These are phyloP conservation scores for Barnettozyma botsteinii DNA, from an alignment of 805 yeast genomes.

Conservation along the genomic window DNA sequence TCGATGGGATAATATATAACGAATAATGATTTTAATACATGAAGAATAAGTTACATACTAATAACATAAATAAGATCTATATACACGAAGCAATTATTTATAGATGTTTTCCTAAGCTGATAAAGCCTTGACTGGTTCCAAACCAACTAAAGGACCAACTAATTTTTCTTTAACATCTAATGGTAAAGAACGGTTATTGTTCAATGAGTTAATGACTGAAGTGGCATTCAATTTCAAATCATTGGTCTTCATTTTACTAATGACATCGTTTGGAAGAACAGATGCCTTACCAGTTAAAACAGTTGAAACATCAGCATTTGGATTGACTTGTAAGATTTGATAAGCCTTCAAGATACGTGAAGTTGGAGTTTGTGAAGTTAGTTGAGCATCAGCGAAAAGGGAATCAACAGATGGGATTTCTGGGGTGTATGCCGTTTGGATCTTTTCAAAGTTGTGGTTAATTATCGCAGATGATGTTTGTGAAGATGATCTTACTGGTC, in stretches of 20 bases:
- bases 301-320: slow-evolving; percentile 14
- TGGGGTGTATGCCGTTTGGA: slow-evolving; percentile 18
- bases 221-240: slow-evolving; percentile 21
- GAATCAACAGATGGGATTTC: slow-evolving; percentile 15
- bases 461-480: background rate
- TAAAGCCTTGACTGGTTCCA: slow-evolving; percentile 23
- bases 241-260: slow-evolving; percentile 14
- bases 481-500: background rate
- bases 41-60: background rate
- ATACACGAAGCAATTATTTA: background rate
- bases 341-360: slow-evolving; percentile 21
- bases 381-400: slow-evolving; percentile 11
- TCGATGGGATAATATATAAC: slow-evolving; percentile 24
- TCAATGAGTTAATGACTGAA: slow-evolving; percentile 23
- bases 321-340: slow-evolving; percentile 11
- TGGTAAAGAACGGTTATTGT: slow-evolving; percentile 21
- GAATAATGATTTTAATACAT: background rate
- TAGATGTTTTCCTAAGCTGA: background rate
- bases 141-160: slow-evolving; percentile 25
- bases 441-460: slow-evolving; percentile 17
- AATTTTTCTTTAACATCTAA: slow-evolving; percentile 21
- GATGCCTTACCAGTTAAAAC: slow-evolving; percentile 17
- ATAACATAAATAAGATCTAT: background rate
- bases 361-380: slow-evolving; percentile 19
- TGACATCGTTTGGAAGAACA: slow-evolving; percentile 2